These are phyloP conservation scores for Lablab purpureus DNA, from an alignment of 306 rosid genomes.

Conservation along the genomic window DNA sequence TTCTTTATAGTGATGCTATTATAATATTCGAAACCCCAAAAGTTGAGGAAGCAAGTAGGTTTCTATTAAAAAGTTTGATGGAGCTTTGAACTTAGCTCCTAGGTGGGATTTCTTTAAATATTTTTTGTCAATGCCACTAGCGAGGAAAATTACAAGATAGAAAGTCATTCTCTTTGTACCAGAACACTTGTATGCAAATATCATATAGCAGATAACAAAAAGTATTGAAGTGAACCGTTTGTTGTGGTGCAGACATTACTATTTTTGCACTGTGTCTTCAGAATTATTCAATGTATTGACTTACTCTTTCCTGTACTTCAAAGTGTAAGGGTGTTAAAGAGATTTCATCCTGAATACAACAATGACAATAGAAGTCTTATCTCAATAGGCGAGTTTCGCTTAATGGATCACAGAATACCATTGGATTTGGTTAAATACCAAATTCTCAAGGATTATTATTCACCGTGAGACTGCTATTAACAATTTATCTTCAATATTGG, in stretches of 20 bases:
- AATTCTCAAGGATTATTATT: background rate
- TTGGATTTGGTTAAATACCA: background rate
- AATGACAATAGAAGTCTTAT: background rate
- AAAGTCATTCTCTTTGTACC: background rate
- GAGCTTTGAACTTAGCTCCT: background rate
- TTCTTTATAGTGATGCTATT: background rate
- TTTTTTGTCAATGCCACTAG: background rate
- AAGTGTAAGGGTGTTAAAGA: background rate
- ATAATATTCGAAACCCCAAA: background rate
- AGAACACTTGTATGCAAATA: background rate
- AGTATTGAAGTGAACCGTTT: background rate
- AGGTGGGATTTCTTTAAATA: background rate
- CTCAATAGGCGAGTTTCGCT: background rate
- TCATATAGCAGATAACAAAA: conserved; percentile 27
- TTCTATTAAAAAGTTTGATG: background rate
- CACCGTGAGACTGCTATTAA: background rate
- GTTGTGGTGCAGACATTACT: background rate
- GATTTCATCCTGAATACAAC: background rate
- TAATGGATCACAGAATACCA: background rate
- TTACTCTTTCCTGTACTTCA: background rate
- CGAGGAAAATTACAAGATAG: background rate
- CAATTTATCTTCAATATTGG: background rate
- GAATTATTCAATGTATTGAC: background rate
- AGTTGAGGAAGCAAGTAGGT: background rate
- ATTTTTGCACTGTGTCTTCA: background rate